Base-by-base conservation (phyloP, 2,329 filamentous ascomycete genomes). In the Aspergillus sp. region DNA sequence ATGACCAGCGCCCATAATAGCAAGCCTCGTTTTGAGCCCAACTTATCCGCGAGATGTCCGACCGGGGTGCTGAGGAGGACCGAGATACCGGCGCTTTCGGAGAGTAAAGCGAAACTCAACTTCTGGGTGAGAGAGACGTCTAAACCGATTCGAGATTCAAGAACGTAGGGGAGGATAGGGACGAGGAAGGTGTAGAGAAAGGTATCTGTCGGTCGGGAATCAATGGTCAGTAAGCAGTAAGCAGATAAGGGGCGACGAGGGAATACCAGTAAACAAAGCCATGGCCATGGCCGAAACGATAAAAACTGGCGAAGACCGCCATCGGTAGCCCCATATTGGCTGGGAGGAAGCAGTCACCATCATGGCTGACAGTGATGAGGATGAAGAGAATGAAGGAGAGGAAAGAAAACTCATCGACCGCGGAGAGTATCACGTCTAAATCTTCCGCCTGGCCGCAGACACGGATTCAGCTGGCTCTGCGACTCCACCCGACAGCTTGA, bases 141-240 rank as follows among this genome's bases (percentile, higher is more conserved):
- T 8, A 62, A 39, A 12, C 46, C 43, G 5, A 64, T 43, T n/a
- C 60, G 59, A 30, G 45, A 45, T 43, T 61, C 53, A 3, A 63
- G 40, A 7, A 63, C 48, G 12, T 56, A 58, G 3, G 57, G 57
- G 5, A 65, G 52, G 33, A 64, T 58, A 2, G 61, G 60, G 1
- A 64, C 54, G n/a, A 64, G 43, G 29, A 63, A 62, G 8, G 50
- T 50, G 39, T 58, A 61, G 1, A 63, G 51, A 13, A 61, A 62
- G 9, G 50, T 51, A 35, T 62, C 60, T 62, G 41, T 13, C 9
- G 35, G 27, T 3, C 26, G 28, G 31, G 13, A 30, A 9, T 37
- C 7, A 8, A 13, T 10, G 27, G 19, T 7, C 35, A 10, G 7
- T 11, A 13, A 13, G 7, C 34, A 11, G 19, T 27, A 10, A 27